phyloP scores from a whole-genome alignment of 768 basidiomycete species.

The Galerina sulciceps region DNA sequence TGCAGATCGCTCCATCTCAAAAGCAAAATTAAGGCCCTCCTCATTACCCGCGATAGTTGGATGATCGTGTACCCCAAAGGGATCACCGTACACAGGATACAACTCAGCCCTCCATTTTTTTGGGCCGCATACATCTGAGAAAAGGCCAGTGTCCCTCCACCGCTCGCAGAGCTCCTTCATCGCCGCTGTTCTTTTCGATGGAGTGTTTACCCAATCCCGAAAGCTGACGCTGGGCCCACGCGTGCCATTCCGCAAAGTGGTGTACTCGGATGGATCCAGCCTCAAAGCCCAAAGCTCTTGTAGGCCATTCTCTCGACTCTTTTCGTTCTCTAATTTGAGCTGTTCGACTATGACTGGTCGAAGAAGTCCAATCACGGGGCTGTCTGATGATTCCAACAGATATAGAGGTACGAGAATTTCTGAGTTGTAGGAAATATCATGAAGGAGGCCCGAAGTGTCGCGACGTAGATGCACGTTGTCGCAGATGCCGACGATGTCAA shows the following conservation, averaged over 20 bases:
- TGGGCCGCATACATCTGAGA: slow-evolving; percentile 68
- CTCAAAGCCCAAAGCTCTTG: slow-evolving; percentile 46
- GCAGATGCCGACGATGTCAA: slow-evolving; percentile 70
- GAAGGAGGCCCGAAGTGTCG: slow-evolving; percentile 24
- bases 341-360: slow-evolving; percentile 59
- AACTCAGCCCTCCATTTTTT: slow-evolving; percentile 86
- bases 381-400: slow-evolving; percentile 51
- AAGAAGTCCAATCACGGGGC: slow-evolving; percentile 65
- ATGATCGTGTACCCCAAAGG: slow-evolving; percentile 63
- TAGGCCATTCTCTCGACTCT: slow-evolving; percentile 26
- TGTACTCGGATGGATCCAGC: slow-evolving; percentile 29
- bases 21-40: slow-evolving; percentile 64
- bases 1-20: slow-evolving; percentile 89
- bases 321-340: slow-evolving; percentile 54
- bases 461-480: slow-evolving; percentile 63
- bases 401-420: slow-evolving; percentile 61
- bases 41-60: slow-evolving; percentile 36
- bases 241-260: slow-evolving; percentile 26
- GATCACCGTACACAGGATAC: slow-evolving; percentile 77
- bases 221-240: slow-evolving; percentile 52
- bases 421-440: slow-evolving; percentile 25
- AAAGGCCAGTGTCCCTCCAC: slow-evolving; percentile 73
- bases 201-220: slow-evolving; percentile 52
- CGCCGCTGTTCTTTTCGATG: slow-evolving; percentile 58
- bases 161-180: slow-evolving; percentile 72